Base-by-base conservation (phyloP, 768 basidiomycete genomes). In the Boletus tomentosulus region DNA sequence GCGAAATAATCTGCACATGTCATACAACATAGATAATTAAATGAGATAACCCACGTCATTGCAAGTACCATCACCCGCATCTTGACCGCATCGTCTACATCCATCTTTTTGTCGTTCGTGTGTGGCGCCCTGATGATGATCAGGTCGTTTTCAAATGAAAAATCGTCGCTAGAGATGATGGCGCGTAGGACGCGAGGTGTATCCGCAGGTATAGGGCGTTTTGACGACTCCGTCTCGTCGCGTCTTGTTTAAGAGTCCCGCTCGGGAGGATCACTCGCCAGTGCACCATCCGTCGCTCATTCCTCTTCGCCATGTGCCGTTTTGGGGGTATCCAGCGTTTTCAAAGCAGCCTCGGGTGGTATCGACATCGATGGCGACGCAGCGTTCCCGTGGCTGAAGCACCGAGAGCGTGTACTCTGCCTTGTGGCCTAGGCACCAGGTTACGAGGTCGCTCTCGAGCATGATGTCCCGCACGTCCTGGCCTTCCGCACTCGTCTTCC, bases 381-480 rank as follows among this genome's bases (percentile, higher is more conserved):
- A 6, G 10, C 11, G 15, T 33, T 48, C 53, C 2, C 28, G 28
- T 28, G 57, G 51, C 13, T 49, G 53, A 4, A 65, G 45, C 22
- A 61, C 48, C 13, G 61, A 58, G 9, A 69, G 57, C 2, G 61
- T 56, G 43, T 65, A 69, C 47, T 48, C 51, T 13, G 37, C 31
- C 27, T 57, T 50, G 33, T n/a, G n/a, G n/a, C 54, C 61, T 9
- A 57, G 48, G 38, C 44, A 50, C 46, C 48, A 52, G 15, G 63
- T 57, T 30, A 69, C 24, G 44, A 69, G 58, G 24, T 56, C 71
- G 46, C 65, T 58, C 34, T 69, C 68, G 15, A 69, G 59, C 22
- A 71, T 56, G 25, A 69, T 22, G 5, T 63, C 65, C 30, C 43
- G 48, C 30, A 62, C 61, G 10, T 57, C 25, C 34, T 56, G 58